These are phyloP conservation scores for Fusarium austroafricanum DNA, from an alignment of 2,329 filamentous ascomycete genomes.

Conservation along the genomic window DNA sequence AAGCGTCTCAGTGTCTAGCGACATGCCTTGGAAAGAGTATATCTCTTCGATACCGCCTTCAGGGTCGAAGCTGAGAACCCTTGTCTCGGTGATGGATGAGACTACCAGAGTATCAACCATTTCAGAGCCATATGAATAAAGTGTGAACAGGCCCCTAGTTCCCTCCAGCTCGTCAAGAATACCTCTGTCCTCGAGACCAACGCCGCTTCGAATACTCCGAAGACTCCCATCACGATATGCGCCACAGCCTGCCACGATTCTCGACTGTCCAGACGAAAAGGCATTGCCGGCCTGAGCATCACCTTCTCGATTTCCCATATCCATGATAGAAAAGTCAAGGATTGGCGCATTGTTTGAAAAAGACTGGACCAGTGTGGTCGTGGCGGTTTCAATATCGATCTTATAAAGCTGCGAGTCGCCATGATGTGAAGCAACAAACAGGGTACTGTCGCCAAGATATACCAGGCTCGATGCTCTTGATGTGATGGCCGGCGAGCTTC, in stretches of 20 bases:
- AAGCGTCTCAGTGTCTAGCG: slow-evolving; percentile 77
- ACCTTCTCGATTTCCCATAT: slow-evolving; percentile 87
- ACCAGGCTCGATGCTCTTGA: slow-evolving; percentile 83
- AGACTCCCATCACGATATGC: slow-evolving; percentile 90
- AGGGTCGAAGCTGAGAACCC: slow-evolving; percentile 80
- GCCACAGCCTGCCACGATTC: slow-evolving; percentile 92
- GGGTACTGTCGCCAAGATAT: slow-evolving; percentile 76
- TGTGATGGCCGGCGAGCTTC: slow-evolving; percentile 56
- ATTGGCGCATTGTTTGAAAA: slow-evolving; percentile 85
- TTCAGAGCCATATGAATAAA: slow-evolving; percentile 63
- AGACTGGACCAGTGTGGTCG: slow-evolving; percentile 76
- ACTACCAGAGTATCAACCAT: slow-evolving; percentile 78
- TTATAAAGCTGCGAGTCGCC: slow-evolving; percentile 89
- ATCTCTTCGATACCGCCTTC: slow-evolving; percentile 88
- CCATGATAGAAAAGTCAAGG: slow-evolving; percentile 94
- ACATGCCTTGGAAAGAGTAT: slow-evolving; percentile 77
- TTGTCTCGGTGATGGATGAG: slow-evolving; percentile 85
- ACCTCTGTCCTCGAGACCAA: slow-evolving; percentile 89
- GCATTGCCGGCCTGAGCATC: slow-evolving; percentile 82
- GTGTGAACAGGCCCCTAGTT: slow-evolving; percentile 77
- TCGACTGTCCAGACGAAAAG: slow-evolving; percentile 93
- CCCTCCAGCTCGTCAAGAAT: slow-evolving; percentile 82
- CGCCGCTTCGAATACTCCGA: slow-evolving; percentile 90
- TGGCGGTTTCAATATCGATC: slow-evolving; percentile 56
- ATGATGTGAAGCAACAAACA: slow-evolving; percentile 93